Evolutionary conservation across 805 yeast species (phyloP), one percentile per base, ranked within the genome.

Genomic region (Yarrowia phangngaensis): DNA sequence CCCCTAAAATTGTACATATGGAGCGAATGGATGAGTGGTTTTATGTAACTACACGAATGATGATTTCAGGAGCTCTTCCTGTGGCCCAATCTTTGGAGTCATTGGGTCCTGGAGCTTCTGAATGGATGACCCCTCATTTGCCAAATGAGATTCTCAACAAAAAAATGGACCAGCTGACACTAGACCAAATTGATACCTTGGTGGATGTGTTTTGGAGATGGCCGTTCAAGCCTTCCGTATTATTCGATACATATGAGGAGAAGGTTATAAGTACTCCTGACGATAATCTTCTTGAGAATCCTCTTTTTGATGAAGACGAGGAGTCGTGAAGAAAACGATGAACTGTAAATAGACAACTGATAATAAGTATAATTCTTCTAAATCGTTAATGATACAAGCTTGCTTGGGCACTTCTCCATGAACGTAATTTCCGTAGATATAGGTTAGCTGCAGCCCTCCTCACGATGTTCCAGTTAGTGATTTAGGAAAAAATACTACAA

Each of bases 181-280:
- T 30, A 2, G 27, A 15, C 1, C 28, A 41, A 6, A 7, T 29
- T 11, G 28, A 20, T 1, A 13, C 14, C 8, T 6, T 41, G n/a
- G 35, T 30, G 13, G 35, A 29, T 8, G 15, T 29, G 2, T 41
- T 41, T 20, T 41, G 48, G 48, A 14, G n/a, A 20, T 41, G 48
- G 48, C 48, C 48, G 4, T 41, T 41, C 35, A 41, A 41, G 29
- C 48, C 48, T 9, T 4, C 8, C 19, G 35, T 28, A 20, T 15
- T 41, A 16, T 15, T 29, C 3, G 48, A 41, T 16, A 29, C 48
- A 1, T 41, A 20, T 11, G 35, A 29, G 35, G 47, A 40, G 16
- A 20, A 22, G 6, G 16, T 24, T 12, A 8, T 3, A 3, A 34
- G 28, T 22, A 11, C 8, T 8, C 26, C 38, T 6, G 38, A 33